Percentiles rank a stretch among this genome's conserved stretches.
Conservation (phyloP, 352 stramenopile species). For the Vaucheria bursata region DNA sequence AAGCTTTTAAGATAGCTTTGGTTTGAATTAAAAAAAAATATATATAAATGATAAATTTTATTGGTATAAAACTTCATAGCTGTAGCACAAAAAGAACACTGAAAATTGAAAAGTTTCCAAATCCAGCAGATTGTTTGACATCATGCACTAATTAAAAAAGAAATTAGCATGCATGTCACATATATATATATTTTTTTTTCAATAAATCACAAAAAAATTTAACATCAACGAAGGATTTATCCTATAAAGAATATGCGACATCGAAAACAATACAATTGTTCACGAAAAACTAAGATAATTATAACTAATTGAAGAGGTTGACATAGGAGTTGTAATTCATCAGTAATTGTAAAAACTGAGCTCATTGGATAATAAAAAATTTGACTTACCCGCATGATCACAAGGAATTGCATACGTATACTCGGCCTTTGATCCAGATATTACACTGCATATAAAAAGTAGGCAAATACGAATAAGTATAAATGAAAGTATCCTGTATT, state of each 20-base stretch:
- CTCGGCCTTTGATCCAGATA: not conserved
- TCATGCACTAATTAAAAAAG: too few species aligned
- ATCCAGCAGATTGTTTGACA: too few species aligned
- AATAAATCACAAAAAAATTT: too few species aligned
- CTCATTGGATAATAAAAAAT: not conserved
- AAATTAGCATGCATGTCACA: too few species aligned
- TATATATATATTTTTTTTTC: too few species aligned
- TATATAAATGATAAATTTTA: not conserved
- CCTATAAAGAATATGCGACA: too few species aligned
- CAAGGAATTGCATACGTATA: conserved; percentile 36
- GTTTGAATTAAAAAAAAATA: not conserved
- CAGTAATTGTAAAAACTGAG: not conserved
- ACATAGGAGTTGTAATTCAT: not conserved
- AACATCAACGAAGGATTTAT: too few species aligned
- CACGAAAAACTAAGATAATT: not conserved
- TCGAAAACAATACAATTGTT: not conserved
- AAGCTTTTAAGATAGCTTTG: not conserved
- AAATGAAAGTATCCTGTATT: too few species aligned
- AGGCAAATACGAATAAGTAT: too few species aligned
- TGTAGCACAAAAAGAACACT: not conserved
- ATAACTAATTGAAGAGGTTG: not conserved
- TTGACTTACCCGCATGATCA: conserved; percentile 22
- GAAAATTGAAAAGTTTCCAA: not conserved
- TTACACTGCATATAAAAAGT: not conserved
- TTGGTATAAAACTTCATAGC: not conserved